Conservation (phyloP, 2,329 filamentous ascomycete species). For the Phaeosphaeriaceae sp. region DNA sequence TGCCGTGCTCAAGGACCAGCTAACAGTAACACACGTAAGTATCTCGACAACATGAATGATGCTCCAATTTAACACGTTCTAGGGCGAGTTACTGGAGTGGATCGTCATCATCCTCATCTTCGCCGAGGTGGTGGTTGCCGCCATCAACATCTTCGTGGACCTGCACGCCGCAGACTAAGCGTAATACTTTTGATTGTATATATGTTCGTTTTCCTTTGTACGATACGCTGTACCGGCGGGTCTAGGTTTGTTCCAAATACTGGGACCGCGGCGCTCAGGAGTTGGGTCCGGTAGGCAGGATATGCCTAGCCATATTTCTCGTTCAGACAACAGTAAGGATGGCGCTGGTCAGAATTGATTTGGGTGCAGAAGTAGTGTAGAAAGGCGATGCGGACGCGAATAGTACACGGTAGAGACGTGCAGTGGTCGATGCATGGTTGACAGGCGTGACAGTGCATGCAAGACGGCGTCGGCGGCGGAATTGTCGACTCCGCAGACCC, state of each 20-base stretch:
- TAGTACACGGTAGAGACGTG: not conserved
- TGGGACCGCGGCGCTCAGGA: slow-evolving; percentile 8
- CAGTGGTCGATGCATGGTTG: not conserved
- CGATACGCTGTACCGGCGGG: slow-evolving; percentile 14
- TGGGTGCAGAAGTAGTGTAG: not conserved
- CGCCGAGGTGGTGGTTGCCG: slow-evolving; percentile 90
- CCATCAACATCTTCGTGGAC: slow-evolving; percentile 94
- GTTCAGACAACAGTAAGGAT: not conserved
- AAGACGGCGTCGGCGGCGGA: not conserved
- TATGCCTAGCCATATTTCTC: not conserved
- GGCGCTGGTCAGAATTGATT: not conserved
- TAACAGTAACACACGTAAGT: slow-evolving; percentile 75
- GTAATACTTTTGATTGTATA: slow-evolving; percentile 15
- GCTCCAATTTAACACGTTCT: slow-evolving; percentile 9
- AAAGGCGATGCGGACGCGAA: not conserved
- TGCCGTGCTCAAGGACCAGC: slow-evolving; percentile 91
- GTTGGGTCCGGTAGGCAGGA: not conserved
- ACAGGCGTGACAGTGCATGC: not conserved
- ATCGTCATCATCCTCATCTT: slow-evolving; percentile 92
- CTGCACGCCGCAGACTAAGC: slow-evolving; percentile 73
- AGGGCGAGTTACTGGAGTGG: slow-evolving; percentile 60
- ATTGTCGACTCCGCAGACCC: not conserved
- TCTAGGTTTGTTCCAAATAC: not conserved
- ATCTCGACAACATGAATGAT: too few relatives aligned
- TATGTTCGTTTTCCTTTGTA: slow-evolving; percentile 21